Conservation (phyloP, 805 yeast genomes). For the Cyberlindnera maritima region DNA sequence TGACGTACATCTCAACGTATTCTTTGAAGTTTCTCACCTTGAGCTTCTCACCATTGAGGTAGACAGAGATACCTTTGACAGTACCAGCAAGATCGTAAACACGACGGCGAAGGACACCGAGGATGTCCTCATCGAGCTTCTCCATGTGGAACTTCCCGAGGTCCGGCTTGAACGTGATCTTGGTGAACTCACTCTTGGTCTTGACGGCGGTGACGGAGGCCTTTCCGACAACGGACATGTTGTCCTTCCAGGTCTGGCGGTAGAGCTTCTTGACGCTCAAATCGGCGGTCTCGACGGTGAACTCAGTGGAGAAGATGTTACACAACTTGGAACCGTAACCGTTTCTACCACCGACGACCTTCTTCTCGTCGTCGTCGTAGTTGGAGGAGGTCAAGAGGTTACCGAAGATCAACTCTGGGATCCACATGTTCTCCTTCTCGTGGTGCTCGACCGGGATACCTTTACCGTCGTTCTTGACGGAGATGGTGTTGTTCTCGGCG, state of each 20-base stretch:
- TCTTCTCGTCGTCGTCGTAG: constrained; percentile 92
- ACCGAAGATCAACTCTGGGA: constrained; percentile 96
- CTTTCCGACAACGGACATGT: constrained; percentile 75
- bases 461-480: constrained; percentile 87
- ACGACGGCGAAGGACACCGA: constrained; percentile 86
- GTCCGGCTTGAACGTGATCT: constrained; percentile 87
- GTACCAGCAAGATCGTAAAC: constrained; percentile 96
- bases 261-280: constrained; percentile 58
- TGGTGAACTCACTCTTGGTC: constrained; percentile 74
- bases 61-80: constrained; percentile 76
- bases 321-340: constrained; percentile 98
- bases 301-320: constrained; percentile 90
- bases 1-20: constrained; percentile 86
- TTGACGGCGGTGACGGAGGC: constrained; percentile 56
- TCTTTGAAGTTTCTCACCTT: constrained; percentile 74
- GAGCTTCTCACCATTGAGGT: constrained; percentile 69
- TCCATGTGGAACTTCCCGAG: constrained; percentile 81
- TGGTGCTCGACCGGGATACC: constrained; percentile 97
- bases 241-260: constrained; percentile 80
- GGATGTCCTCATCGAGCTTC: constrained; percentile 74
- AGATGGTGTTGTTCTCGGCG: constrained; percentile 67
- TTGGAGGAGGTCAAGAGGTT: constrained; percentile 92
- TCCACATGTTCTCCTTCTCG: constrained; percentile 84
- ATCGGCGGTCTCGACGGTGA: constrained; percentile 87
- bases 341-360: constrained; percentile 97